Evolutionary conservation across 2,329 filamentous ascomycete genomes (phyloP).

Genomic region (Talaromyces atroroseus): DNA sequence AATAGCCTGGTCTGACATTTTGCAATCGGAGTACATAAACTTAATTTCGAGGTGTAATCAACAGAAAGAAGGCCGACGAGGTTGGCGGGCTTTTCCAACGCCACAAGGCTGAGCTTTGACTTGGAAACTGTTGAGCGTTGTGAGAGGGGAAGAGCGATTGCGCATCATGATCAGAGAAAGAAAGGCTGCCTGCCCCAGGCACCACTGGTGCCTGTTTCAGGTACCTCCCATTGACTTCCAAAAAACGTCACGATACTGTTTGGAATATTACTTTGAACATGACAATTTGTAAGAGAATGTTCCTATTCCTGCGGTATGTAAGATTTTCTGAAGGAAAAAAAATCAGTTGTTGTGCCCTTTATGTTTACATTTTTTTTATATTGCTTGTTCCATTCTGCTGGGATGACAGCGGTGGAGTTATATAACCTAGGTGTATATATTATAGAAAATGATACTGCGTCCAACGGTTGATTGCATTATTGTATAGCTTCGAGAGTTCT

Average conservation of each 20-base stretch:
- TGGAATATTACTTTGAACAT: background rate
- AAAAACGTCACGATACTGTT: background rate
- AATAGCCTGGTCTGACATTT: slow-evolving; percentile 78
- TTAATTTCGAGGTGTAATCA: background rate
- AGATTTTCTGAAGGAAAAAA: no score
- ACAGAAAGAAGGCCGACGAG: background rate
- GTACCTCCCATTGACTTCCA: background rate
- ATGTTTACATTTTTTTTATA: background rate
- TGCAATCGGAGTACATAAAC: background rate
- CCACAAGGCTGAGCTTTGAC: background rate
- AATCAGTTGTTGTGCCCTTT: no score
- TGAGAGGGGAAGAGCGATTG: background rate
- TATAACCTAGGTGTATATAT: no score
- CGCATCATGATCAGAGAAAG: background rate
- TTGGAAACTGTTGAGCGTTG: background rate
- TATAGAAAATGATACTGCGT: no score
- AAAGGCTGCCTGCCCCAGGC: background rate
- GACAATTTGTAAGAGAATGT: no score
- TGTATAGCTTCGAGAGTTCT: no score
- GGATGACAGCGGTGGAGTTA: no score
- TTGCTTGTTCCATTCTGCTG: no score
- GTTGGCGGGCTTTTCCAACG: background rate
- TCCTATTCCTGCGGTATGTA: background rate
- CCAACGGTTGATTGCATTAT: no score
- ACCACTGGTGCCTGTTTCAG: background rate